Evolutionary conservation across 108 stramenopile genomes (phyloP).

Genomic region (Fragilaria crotonensis): DNA sequence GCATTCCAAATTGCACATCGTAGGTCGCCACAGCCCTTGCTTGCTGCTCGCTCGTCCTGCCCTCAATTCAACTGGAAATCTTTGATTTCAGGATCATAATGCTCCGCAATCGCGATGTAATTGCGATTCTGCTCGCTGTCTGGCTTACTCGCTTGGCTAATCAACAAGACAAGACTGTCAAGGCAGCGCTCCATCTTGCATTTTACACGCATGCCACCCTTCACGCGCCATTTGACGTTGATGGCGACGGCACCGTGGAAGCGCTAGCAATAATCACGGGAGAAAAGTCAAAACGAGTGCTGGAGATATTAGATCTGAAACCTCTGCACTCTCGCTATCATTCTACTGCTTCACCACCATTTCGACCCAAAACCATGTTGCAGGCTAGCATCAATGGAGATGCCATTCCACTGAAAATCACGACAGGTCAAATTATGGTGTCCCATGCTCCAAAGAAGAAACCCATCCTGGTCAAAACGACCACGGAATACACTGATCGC

Average conservation of each 20-base stretch:
- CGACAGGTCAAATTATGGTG: slow-evolving; percentile 36
- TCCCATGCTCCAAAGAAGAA: slow-evolving; percentile 8
- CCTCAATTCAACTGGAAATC: background rate
- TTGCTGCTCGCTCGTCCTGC: background rate
- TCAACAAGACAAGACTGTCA: background rate
- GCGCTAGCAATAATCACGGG: slow-evolving; percentile 44
- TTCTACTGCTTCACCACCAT: slow-evolving; percentile 41
- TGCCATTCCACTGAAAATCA: slow-evolving; percentile 25
- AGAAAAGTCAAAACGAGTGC: background rate
- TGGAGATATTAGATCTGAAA: slow-evolving; percentile 64
- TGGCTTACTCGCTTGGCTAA: slow-evolving; percentile 25
- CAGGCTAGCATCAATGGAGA: slow-evolving; percentile 15
- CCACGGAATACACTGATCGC: slow-evolving; percentile 29
- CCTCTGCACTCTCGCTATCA: slow-evolving; percentile 31
- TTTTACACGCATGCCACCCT: slow-evolving; percentile 43
- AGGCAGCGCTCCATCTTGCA: slow-evolving; percentile 34
- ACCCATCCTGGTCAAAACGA: slow-evolving; percentile 1
- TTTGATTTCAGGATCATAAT: too few species aligned
- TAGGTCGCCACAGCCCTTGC: background rate
- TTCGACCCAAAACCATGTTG: slow-evolving; percentile 55
- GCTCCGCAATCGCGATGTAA: slow-evolving; percentile 41
- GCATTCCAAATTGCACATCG: too few species aligned
- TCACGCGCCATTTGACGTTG: slow-evolving; percentile 62
- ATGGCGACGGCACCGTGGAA: slow-evolving; percentile 77
- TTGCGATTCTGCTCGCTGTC: slow-evolving; percentile 24